Conservation (phyloP, 257 asterid species). For the Salvia miltiorrhiza region DNA sequence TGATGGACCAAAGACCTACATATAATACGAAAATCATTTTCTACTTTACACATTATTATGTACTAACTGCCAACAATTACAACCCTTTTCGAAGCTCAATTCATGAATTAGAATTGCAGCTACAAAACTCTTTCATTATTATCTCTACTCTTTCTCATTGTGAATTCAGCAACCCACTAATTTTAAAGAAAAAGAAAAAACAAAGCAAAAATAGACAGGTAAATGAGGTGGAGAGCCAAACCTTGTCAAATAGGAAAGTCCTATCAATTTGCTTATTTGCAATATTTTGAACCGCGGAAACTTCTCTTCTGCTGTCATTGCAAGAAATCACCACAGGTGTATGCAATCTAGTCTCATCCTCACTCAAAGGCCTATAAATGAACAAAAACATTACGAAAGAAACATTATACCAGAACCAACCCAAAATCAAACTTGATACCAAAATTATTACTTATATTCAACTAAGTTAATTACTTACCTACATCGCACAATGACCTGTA, state of each 20-base stretch:
- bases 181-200: background rate
- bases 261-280: constrained; percentile 98
- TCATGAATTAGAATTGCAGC: background rate
- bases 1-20: constrained; percentile 85
- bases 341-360: constrained; percentile 73
- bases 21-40: constrained; percentile 12
- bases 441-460: background rate
- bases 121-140: background rate
- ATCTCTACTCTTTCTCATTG: background rate
- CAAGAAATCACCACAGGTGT: constrained; percentile 83
- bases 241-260: constrained; percentile 93
- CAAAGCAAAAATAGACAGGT: background rate
- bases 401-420: background rate
- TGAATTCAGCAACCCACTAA: background rate
- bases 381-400: background rate
- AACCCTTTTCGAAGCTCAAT: background rate
- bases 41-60: too few species aligned
- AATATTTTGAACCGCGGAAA: constrained; percentile 80
- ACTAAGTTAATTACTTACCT: constrained; percentile 39
- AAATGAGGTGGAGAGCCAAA: constrained; percentile 20
- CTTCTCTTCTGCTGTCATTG: constrained; percentile 89
- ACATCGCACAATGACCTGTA: constrained; percentile 93
- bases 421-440: background rate
- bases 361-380: constrained; percentile 70
- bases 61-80: background rate